Conservation (phyloP, 2,329 filamentous ascomycete species). For the Epichloe hybrida region DNA sequence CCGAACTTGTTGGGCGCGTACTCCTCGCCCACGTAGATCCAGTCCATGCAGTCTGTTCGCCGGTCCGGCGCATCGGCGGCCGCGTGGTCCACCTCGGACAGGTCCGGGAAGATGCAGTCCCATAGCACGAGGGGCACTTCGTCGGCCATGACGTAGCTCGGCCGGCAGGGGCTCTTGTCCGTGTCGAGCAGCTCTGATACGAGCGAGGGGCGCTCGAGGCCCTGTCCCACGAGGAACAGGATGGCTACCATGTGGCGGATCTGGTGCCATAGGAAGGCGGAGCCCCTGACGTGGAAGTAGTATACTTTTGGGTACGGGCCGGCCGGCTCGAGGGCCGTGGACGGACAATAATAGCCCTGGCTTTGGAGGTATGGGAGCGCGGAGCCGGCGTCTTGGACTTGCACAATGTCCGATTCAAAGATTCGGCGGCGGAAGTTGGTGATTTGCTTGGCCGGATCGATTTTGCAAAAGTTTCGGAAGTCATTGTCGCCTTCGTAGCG, state of each 20-base stretch:
- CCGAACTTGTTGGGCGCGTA: slow-evolving; percentile 47
- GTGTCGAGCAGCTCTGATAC: slow-evolving; percentile 65
- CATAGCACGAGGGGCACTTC: slow-evolving; percentile 86
- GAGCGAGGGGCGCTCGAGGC: slow-evolving; percentile 62
- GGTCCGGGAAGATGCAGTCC: slow-evolving; percentile 77
- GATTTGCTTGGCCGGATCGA: slow-evolving; percentile 83
- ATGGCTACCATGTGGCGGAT: slow-evolving; percentile 88
- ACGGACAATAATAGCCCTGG: slow-evolving; percentile 16
- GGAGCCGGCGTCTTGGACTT: slow-evolving; percentile 42
- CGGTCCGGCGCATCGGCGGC: slow-evolving; percentile 8
- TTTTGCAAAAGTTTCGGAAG: slow-evolving; percentile 93
- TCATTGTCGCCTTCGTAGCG: slow-evolving; percentile 75
- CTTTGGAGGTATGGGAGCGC: slow-evolving; percentile 42
- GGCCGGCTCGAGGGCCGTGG: not conserved
- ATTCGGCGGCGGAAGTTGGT: slow-evolving; percentile 69
- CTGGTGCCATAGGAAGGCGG: slow-evolving; percentile 95
- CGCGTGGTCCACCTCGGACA: not conserved
- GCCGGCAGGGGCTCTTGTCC: slow-evolving; percentile 55
- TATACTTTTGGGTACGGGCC: slow-evolving; percentile 53
- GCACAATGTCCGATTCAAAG: slow-evolving; percentile 65
- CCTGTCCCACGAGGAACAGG: slow-evolving; percentile 85
- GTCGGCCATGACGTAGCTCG: slow-evolving; percentile 79
- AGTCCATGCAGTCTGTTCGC: slow-evolving; percentile 49
- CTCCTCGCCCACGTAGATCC: slow-evolving; percentile 67
- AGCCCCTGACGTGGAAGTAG: slow-evolving; percentile 76